Conservation (phyloP, 2,329 filamentous ascomycete species). For the Chaetomium sp. region DNA sequence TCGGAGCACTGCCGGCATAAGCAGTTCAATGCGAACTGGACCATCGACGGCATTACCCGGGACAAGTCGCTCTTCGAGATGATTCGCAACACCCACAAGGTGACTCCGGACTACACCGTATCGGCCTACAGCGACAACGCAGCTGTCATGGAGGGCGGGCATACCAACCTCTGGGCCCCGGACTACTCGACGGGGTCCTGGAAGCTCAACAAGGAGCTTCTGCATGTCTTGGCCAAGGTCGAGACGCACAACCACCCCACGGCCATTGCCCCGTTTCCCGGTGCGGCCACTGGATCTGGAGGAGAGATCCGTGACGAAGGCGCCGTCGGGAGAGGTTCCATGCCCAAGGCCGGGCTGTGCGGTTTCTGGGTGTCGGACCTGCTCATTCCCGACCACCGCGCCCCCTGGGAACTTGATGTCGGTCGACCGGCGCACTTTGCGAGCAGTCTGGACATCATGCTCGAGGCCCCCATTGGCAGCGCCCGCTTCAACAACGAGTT, state of each 20-base stretch:
- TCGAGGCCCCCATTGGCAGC: slow-evolving; percentile 91
- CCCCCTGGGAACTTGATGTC: slow-evolving; percentile 87
- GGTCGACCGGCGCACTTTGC: slow-evolving; percentile 89
- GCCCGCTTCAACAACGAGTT: slow-evolving; percentile 98
- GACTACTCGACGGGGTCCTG: slow-evolving; percentile 81
- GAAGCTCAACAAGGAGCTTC: slow-evolving; percentile 76
- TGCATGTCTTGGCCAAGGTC: slow-evolving; percentile 87
- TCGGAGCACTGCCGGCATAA: slow-evolving; percentile 85
- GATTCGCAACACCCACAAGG: slow-evolving; percentile 92
- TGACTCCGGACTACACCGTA: slow-evolving; percentile 73
- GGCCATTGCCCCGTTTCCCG: slow-evolving; percentile 85
- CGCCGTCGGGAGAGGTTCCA: slow-evolving; percentile 85
- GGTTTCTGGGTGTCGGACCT: slow-evolving; percentile 96
- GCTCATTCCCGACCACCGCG: slow-evolving; percentile 71
- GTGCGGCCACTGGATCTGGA: slow-evolving; percentile 89
- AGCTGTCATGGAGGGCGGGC: slow-evolving; percentile 73
- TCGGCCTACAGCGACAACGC: slow-evolving; percentile 98
- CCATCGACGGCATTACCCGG: slow-evolving; percentile 79
- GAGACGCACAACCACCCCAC: slow-evolving; percentile 98
- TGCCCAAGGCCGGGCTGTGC: slow-evolving; percentile 82
- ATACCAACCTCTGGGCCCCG: slow-evolving; percentile 77
- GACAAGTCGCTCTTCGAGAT: slow-evolving; percentile 81
- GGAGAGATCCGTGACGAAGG: slow-evolving; percentile 96
- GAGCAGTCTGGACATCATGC: slow-evolving; percentile 92
- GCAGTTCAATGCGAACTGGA: slow-evolving; percentile 96